Conservation (phyloP, 805 yeast genomes). For the Dipodascopsis uninucleata region DNA sequence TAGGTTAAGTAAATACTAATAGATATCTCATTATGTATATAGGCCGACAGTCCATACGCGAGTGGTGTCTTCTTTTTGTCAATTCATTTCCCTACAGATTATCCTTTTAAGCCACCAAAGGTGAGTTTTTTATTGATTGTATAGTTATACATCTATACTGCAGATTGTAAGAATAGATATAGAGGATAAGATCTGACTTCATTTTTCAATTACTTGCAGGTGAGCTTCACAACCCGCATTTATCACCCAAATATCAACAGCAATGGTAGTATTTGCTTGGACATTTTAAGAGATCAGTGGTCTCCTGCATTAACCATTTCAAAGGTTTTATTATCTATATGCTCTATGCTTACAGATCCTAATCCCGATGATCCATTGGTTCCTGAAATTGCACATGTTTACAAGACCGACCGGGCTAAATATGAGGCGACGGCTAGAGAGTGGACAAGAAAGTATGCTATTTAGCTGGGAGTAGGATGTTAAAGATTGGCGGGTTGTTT, state of each 20-base stretch:
- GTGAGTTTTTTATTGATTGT: slow-evolving; percentile 15
- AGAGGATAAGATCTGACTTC: neutral
- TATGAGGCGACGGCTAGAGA: slow-evolving; percentile 96
- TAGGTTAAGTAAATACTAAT: neutral
- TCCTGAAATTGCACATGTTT: slow-evolving; percentile 95
- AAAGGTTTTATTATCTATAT: slow-evolving; percentile 88
- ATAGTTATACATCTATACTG: slow-evolving; percentile 4
- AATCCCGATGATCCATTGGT: slow-evolving; percentile 99
- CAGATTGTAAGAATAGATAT: too few species aligned
- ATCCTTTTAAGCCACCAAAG: slow-evolving; percentile 98
- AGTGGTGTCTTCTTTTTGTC: slow-evolving; percentile 95
- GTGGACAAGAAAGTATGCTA: slow-evolving; percentile 98
- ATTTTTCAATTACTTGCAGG: slow-evolving; percentile 32
- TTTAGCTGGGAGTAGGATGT: slow-evolving; percentile 46
- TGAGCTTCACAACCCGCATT: slow-evolving; percentile 87
- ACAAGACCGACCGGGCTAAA: slow-evolving; percentile 88
- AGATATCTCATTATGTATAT: too few species aligned
- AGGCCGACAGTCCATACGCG: slow-evolving; percentile 75
- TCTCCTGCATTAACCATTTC: slow-evolving; percentile 97
- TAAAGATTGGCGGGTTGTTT: too few species aligned
- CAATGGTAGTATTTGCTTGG: slow-evolving; percentile 93
- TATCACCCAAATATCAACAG: slow-evolving; percentile 97
- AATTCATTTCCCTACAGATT: slow-evolving; percentile 97
- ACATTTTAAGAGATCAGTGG: slow-evolving; percentile 97
- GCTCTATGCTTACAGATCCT: slow-evolving; percentile 94